phyloP scores from a whole-genome alignment of 2,329 filamentous ascomycete genomes.

The Chaetomiaceae sp. region DNA sequence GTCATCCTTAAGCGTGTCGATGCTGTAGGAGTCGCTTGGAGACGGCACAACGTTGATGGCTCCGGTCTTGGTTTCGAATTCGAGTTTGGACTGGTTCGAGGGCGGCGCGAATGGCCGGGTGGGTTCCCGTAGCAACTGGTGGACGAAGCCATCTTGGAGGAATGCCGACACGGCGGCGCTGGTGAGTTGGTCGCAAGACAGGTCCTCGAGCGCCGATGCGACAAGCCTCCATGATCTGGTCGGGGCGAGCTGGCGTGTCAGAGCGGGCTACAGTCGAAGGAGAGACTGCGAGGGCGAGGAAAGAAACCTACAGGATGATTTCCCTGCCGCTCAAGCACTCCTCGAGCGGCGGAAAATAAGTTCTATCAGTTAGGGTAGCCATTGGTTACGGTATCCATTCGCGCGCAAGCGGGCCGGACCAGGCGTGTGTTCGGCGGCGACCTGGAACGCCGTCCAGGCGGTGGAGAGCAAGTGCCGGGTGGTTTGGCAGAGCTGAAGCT shows the following conservation, averaged over 20 bases:
- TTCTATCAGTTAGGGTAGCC: constrained; percentile 62
- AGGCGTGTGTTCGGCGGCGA: constrained; percentile 8
- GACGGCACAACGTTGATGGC: constrained; percentile 75
- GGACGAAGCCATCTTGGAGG: constrained; percentile 62
- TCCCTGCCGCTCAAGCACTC: constrained; percentile 76
- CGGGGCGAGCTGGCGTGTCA: background rate
- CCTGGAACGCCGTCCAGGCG: constrained; percentile 4
- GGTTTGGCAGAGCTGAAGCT: background rate
- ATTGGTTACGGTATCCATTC: constrained; percentile 54
- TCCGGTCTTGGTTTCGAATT: constrained; percentile 78
- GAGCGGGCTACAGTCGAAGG: background rate
- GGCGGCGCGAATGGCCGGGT: constrained; percentile 60
- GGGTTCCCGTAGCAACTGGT: constrained; percentile 62
- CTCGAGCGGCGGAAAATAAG: constrained; percentile 79
- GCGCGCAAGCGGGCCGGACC: constrained; percentile 12
- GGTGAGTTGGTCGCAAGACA: constrained; percentile 47
- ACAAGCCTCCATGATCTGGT: constrained; percentile 56
- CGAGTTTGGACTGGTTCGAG: constrained; percentile 57
- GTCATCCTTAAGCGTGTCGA: constrained; percentile 78
- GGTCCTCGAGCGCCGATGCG: constrained; percentile 51
- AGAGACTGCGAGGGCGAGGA: too few relatives aligned
- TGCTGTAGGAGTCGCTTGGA: constrained; percentile 59
- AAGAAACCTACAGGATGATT: constrained; percentile 62
- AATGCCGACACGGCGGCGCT: constrained; percentile 58
- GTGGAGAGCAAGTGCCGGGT: constrained; percentile 3